These are phyloP conservation scores for Conticribra guillardii DNA, from an alignment of 108 stramenopile genomes.

Conservation along the genomic window DNA sequence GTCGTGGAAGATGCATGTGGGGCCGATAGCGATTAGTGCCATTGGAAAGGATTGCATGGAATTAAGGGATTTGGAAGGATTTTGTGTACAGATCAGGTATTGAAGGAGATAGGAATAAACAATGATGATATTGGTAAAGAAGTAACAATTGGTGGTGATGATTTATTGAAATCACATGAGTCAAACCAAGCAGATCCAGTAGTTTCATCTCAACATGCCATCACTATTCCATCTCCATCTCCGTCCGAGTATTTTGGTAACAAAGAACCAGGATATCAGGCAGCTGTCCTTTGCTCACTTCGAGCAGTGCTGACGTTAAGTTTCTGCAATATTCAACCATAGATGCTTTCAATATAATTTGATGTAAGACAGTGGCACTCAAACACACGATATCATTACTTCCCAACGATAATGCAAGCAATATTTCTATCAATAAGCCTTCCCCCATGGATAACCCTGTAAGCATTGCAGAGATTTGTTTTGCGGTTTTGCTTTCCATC, in stretches of 20 bases:
- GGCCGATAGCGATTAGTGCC: slow-evolving; percentile 48
- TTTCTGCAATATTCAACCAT: slow-evolving; percentile 72
- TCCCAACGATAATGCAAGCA: slow-evolving; percentile 1
- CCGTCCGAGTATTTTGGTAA: slow-evolving; percentile 22
- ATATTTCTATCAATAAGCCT: neutral
- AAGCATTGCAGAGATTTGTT: slow-evolving; percentile 69
- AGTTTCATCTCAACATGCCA: neutral
- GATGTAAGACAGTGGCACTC: slow-evolving; percentile 70
- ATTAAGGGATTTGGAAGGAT: slow-evolving; percentile 72
- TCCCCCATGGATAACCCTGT: slow-evolving; percentile 40
- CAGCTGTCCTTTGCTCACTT: slow-evolving; percentile 68
- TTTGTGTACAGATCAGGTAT: slow-evolving; percentile 50
- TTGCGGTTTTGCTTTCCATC: slow-evolving; percentile 65
- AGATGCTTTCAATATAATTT: slow-evolving; percentile 72
- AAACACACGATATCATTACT: slow-evolving; percentile 28
- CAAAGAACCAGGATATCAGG: slow-evolving; percentile 16
- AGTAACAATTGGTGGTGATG: slow-evolving; percentile 2
- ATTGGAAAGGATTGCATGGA: slow-evolving; percentile 59
- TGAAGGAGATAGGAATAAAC: slow-evolving; percentile 59
- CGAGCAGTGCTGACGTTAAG: slow-evolving; percentile 68
- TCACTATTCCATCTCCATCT: slow-evolving; percentile 9
- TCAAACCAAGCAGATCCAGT: neutral
- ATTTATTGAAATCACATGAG: slow-evolving; percentile 13
- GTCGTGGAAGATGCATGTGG: slow-evolving; percentile 82
- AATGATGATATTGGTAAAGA: no score